Evolutionary conservation across 345 rosid species (phyloP).

Genomic region (Boechera retrofracta): DNA sequence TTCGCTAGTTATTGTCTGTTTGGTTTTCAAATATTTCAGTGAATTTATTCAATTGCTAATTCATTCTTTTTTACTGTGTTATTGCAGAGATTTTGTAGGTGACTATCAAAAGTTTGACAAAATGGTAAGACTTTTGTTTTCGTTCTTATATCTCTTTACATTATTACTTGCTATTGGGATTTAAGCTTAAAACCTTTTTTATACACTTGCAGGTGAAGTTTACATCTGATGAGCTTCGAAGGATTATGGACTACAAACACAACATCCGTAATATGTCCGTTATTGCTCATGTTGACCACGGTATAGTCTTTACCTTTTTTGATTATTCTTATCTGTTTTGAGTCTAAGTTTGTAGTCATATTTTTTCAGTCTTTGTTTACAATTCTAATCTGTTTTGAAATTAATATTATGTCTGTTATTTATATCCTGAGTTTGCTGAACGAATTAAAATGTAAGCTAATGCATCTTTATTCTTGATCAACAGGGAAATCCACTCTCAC

Average conservation of each 20-base stretch:
- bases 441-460: neutral
- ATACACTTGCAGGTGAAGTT: slow-evolving; percentile 44
- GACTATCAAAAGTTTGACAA: slow-evolving; percentile 30
- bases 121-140: slow-evolving; percentile 29
- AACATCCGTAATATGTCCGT: slow-evolving; percentile 48
- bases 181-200: no score
- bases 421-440: neutral
- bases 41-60: neutral
- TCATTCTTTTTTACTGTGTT: neutral
- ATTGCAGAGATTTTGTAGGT: slow-evolving; percentile 40
- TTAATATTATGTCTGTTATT: neutral
- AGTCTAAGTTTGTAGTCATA: no score
- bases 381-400: neutral
- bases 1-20: neutral
- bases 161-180: neutral
- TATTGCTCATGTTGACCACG: slow-evolving; percentile 50
- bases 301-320: neutral
- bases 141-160: neutral
- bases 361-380: neutral
- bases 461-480: neutral
- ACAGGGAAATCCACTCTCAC: slow-evolving; percentile 87
- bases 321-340: neutral
- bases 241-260: slow-evolving; percentile 47
- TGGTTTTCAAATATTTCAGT: neutral
- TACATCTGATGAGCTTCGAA: slow-evolving; percentile 46